Base-by-base conservation (phyloP, 1,284 basidiomycete genomes). In the Calocybe gambosa region DNA sequence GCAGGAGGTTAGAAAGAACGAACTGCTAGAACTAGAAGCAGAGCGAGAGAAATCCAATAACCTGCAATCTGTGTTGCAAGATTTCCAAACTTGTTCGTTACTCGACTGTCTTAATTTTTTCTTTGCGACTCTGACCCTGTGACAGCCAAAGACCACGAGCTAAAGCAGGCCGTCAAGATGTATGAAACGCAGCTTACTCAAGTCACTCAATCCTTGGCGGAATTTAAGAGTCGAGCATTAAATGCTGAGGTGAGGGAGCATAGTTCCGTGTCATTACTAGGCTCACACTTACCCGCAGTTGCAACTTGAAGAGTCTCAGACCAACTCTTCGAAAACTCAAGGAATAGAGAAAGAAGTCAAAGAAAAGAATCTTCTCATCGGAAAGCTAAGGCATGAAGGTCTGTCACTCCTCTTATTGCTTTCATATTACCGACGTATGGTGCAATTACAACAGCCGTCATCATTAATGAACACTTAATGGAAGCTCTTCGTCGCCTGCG, bases 391-490 rank as follows among this genome's bases (percentile, higher is more conserved):
- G 43, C 94, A 99, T 60, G 94, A 98, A 77, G 85, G 93, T 93
- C 54, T 37, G 69, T 34, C 39, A 41, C 18, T 47, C 25, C 38
- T 39, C 21, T 29, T 43, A 25, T 23, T 25, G 36, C 45, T 21
- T 13, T 12, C 34, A 23, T 5, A 33, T 3, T 19, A 15, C 42
- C 19, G 43, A 48, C 21, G 19, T 10, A 33, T 46, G 25, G 26
- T 53, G 5, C 41, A 23, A 3, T 23, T 4, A 3, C 21, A 35
- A 10, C 42, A 94, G 93, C 87, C 40, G 91, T 96, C 7, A 93
- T 98, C 47, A 84, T 95, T 60, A 98, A 99, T 59, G 95, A 99
- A 61, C 95, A 99, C 59, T 75, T 99, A 6, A 97, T 93, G 55
- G 94, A 98, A 65, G 94, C 96, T 0, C 77, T 99, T n/a, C 85